Evolutionary conservation across 208 protist species (phyloP), one percentile per base, ranked within the genome.

Genomic region (Wallacemonas sp.): DNA sequence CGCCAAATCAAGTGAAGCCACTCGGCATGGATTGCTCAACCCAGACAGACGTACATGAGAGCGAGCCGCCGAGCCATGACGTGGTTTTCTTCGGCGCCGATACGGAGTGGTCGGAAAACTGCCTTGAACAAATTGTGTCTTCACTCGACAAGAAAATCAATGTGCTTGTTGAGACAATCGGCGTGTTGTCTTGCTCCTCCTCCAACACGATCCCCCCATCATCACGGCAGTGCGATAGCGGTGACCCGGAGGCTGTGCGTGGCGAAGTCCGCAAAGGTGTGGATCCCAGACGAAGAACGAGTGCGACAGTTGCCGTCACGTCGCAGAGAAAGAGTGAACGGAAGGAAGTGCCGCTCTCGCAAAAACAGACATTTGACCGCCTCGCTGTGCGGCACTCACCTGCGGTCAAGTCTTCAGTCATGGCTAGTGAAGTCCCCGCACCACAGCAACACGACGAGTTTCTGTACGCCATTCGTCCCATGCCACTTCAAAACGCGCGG

Each of bases 401-500:
- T 41, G 36, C 36, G 10, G 36, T 41, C 36, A 59, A 42, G 5
- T 8, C 26, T 14, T 12, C 52, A 23, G n/a, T n/a, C n/a, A n/a
- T n/a, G 4, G 18, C 12, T 33, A 36, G 3, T 22, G 10, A 20
- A 59, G 52, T 25, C 31, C 16, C 29, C 31, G 11, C 4, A 5
- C 3, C 0, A 44, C 10, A n/a, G 14, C 52, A 14, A 41, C 7
- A 55, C 23, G 26, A 59, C 8, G n/a, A 59, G 10, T 8, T 59
- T 25, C 31, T 59, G 4, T 59, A 59, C 20, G 29, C 26, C 3
- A 59, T 59, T 39, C 52, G 52, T 33, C 29, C 52, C 7, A 59
- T 59, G 52, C 52, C 52, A 20, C 26, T 59, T 59, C n/a, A 41
- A 39, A 41, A 41, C 7, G 26, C 52, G n/a, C 32, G 20, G 3